These are phyloP conservation scores for Eutrema yunnanense DNA, from an alignment of 345 rosid species.

Conservation along the genomic window DNA sequence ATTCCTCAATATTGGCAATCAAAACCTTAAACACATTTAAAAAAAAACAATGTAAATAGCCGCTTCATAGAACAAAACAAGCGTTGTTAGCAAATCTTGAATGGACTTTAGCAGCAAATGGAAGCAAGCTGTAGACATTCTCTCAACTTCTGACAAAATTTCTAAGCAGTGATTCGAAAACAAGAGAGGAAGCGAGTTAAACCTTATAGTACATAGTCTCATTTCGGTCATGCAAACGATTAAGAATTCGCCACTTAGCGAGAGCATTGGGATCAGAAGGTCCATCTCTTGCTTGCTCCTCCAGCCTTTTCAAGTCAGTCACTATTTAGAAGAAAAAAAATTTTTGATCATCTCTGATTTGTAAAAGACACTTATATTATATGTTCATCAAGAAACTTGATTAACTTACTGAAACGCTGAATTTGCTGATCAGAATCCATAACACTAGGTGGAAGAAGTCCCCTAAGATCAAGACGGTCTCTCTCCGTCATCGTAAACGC, in stretches of 20 bases:
- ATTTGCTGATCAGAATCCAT: slow-evolving; percentile 89
- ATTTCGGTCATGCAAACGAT: slow-evolving; percentile 90
- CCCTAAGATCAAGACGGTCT: slow-evolving; percentile 92
- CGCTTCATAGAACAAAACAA: background rate
- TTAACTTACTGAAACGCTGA: slow-evolving; percentile 73
- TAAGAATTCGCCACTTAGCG: slow-evolving; percentile 95
- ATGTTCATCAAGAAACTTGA: background rate
- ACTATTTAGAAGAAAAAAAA: slow-evolving; percentile 33
- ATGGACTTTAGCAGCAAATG: background rate
- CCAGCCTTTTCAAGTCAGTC: slow-evolving; percentile 88
- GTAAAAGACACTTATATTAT: background rate
- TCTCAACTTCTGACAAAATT: background rate
- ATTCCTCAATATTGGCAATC: slow-evolving; percentile 84
- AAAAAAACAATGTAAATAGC: background rate
- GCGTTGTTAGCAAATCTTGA: background rate
- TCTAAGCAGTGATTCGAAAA: no score
- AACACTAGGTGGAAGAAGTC: slow-evolving; percentile 88
- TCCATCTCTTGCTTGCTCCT: slow-evolving; percentile 90
- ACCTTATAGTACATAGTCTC: slow-evolving; percentile 97
- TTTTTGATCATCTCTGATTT: background rate
- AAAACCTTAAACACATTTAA: slow-evolving; percentile 43
- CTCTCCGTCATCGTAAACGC: slow-evolving; percentile 95
- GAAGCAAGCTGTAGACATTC: background rate
- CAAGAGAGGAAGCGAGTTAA: background rate
- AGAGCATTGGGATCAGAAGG: slow-evolving; percentile 88